phyloP scores from a whole-genome alignment of 352 stramenopile species.

The Elongisporangium undulatum region DNA sequence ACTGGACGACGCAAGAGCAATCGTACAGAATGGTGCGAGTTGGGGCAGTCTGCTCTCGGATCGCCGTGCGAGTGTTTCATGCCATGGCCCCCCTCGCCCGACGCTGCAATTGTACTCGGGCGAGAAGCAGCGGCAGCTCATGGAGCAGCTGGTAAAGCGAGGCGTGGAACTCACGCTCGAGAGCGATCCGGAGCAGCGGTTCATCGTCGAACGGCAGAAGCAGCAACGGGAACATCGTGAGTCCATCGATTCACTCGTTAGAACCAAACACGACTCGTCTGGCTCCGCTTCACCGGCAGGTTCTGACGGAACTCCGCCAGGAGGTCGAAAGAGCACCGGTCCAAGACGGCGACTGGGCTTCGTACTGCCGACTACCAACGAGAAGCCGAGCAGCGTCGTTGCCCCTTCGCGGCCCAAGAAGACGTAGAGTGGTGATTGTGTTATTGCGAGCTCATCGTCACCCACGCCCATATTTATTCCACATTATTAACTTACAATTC shows the following conservation, averaged over 20 bases:
- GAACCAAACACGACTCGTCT: background rate
- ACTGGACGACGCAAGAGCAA: constrained; percentile 63
- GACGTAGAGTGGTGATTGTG: background rate
- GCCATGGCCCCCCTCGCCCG: constrained; percentile 6
- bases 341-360: constrained; percentile 2
- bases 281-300: too few species aligned
- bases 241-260: background rate
- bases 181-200: constrained; percentile 48
- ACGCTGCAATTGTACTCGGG: constrained; percentile 42
- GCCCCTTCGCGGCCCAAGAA: constrained; percentile 1
- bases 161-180: constrained; percentile 71
- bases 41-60: constrained; percentile 26
- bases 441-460: background rate
- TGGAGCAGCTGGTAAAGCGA: constrained; percentile 53
- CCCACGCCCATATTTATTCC: background rate
- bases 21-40: constrained; percentile 52
- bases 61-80: constrained; percentile 4
- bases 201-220: constrained; percentile 39
- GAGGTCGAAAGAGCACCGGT: background rate
- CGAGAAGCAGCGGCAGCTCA: constrained; percentile 20
- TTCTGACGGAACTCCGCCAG: too few species aligned
- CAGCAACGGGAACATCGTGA: constrained; percentile 25
- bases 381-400: background rate
- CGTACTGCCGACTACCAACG: constrained; percentile 3
- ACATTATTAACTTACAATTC: background rate